Conservation (phyloP, 164 flowering plant species). For the Paratinospora sagittata region DNA sequence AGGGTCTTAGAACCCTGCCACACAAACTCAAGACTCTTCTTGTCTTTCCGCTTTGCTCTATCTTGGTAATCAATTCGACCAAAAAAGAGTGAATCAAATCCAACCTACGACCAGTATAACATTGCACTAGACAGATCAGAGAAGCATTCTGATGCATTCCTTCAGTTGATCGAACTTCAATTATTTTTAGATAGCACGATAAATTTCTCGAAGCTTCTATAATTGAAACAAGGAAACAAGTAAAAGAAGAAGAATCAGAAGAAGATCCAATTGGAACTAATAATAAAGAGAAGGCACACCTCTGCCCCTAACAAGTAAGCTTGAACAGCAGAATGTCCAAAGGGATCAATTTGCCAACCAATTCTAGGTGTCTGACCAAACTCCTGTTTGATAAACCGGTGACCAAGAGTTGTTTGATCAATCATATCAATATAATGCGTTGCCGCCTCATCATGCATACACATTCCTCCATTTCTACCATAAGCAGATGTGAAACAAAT, state of each 20-base stretch:
- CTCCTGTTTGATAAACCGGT: conserved; percentile 51
- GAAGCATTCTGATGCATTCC: neutral
- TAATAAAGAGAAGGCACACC: conserved; percentile 27
- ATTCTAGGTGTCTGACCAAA: conserved; percentile 69
- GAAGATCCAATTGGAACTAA: neutral
- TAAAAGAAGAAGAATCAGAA: neutral
- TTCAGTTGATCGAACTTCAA: neutral
- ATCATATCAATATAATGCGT: conserved; percentile 93
- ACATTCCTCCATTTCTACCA: conserved; percentile 78
- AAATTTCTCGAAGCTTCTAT: neutral
- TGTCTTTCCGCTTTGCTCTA: conserved; percentile 57
- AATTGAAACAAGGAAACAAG: neutral
- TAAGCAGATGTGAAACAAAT: neutral
- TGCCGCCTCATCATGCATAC: conserved; percentile 90
- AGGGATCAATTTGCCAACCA: conserved; percentile 97
- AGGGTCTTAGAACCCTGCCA: conserved; percentile 84
- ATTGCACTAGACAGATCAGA: neutral
- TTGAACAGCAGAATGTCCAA: conserved; percentile 95
- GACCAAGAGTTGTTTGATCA: conserved; percentile 89
- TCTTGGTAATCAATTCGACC: conserved; percentile 96
- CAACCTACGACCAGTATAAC: conserved; percentile 40
- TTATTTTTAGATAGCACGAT: neutral
- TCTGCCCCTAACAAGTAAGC: conserved; percentile 91
- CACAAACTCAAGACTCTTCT: conserved; percentile 78
- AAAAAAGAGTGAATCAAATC: conserved; percentile 82